Evolutionary conservation across 116 monocot species (phyloP), one percentile per base, ranked within the genome.

Genomic region (Posidonia oceanica): DNA sequence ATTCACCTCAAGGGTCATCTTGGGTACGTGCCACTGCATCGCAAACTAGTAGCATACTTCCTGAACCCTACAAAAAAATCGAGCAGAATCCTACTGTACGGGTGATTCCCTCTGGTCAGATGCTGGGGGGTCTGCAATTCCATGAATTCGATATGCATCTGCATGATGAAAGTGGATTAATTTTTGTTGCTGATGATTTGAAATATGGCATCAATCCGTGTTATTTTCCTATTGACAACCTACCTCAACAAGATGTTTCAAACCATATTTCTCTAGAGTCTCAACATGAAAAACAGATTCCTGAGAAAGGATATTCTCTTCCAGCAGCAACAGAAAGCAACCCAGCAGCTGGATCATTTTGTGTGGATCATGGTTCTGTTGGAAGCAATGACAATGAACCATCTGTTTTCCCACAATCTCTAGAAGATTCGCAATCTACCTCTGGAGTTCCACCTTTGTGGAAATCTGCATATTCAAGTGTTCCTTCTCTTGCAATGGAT

Each of bases 361-460:
- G 71, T 15, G 58, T 69, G 23, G 78, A 84, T 58, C 77, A 79
- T 57, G 80, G 74, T 78, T 79, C 82, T 61, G 55, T 79, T 59
- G 82, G 81, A 58, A 83, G 78, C 52, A 83, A 67, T 77, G 80
- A 66, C n/a, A 74, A 70, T 39, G 78, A 80, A 36, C 59, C 67
- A 54, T 74, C 76, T 58, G 72, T 54, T 41, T 78, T 76, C 80
- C 73, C 73, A 38, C 82, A 69, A 52, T 73, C 79, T n/a, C 56
- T 81, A 74, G 69, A 73, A 59, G 75, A 83, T 76, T 65, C 67
- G 12, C 67, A 78, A 52, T 74, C 83, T 10, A 69, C 78, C 59
- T 76, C 83, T 60, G 72, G 75, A 57, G 75, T 70, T 67, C 69
- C 82, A 63, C 51, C 65, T 39, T 58, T 85, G 52, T 88, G 85